These are phyloP conservation scores for Cutaneotrichosporon mucoides DNA, from an alignment of 1,284 basidiomycete genomes.

Conservation along the genomic window DNA sequence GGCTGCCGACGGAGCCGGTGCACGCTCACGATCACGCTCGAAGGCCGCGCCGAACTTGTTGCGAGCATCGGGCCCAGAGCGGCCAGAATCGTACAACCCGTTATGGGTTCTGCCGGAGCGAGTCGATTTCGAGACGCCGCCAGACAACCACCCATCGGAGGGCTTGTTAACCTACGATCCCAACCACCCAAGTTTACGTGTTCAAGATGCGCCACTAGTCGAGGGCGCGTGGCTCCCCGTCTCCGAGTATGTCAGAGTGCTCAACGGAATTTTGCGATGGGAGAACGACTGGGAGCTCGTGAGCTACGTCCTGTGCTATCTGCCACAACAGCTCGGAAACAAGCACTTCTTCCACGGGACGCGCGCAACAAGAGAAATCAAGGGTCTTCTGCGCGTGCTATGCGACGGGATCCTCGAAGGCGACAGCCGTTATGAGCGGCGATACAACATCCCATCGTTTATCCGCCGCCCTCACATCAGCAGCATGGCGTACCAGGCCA, in stretches of 20 bases:
- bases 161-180: slow-evolving; percentile 69
- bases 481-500: slow-evolving; percentile 78
- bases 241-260: slow-evolving; percentile 67
- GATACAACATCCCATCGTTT: slow-evolving; percentile 49
- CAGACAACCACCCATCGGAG: slow-evolving; percentile 66
- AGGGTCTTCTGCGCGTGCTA: slow-evolving; percentile 63
- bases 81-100: slow-evolving; percentile 50
- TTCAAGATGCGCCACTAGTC: slow-evolving; percentile 53
- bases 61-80: slow-evolving; percentile 25
- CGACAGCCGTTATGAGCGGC: slow-evolving; percentile 34
- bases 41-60: slow-evolving; percentile 43
- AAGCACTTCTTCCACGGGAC: slow-evolving; percentile 96
- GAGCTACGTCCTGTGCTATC: slow-evolving; percentile 84
- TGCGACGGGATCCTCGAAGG: slow-evolving; percentile 53
- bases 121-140: slow-evolving; percentile 63
- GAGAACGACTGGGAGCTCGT: slow-evolving; percentile 92
- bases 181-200: slow-evolving; percentile 48
- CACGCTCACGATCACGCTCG: slow-evolving; percentile 66
- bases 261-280: slow-evolving; percentile 66
- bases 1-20: background rate
- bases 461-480: slow-evolving; percentile 76
- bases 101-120: slow-evolving; percentile 79
- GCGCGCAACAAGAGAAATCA: slow-evolving; percentile 63
- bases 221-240: slow-evolving; percentile 64
- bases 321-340: slow-evolving; percentile 88